These are phyloP conservation scores for Gracilaria vermiculophylla DNA, from an alignment of 23 red algal genomes.

Conservation along the genomic window DNA sequence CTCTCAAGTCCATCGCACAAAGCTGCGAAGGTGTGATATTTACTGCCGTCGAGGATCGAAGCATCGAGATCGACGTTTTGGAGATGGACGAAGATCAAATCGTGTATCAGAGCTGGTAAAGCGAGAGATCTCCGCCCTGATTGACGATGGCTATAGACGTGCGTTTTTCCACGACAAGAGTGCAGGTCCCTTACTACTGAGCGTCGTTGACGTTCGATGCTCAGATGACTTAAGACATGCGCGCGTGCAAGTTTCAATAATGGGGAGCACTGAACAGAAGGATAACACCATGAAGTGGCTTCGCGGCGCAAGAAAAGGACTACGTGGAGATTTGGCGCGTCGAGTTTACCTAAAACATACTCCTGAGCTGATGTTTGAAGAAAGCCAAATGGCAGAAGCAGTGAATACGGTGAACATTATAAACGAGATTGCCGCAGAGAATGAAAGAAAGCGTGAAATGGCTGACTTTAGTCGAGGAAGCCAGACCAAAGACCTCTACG, in stretches of 20 bases:
- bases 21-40: not conserved
- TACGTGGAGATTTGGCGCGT: slow-evolving; percentile 65
- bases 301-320: slow-evolving; percentile 30
- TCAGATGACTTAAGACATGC: slow-evolving; percentile 72
- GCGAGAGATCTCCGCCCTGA: slow-evolving; percentile 51
- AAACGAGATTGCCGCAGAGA: slow-evolving; percentile 31
- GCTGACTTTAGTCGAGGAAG: not conserved
- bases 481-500: not conserved
- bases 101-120: slow-evolving; percentile 57
- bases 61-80: not conserved
- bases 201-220: slow-evolving; percentile 68
- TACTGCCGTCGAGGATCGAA: slow-evolving; percentile 20
- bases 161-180: slow-evolving; percentile 2
- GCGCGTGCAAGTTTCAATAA: slow-evolving; percentile 55
- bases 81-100: slow-evolving; percentile 55
- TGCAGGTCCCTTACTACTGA: slow-evolving; percentile 14
- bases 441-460: slow-evolving; percentile 30
- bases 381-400: slow-evolving; percentile 57
- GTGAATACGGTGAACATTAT: slow-evolving; percentile 55
- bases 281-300: slow-evolving; percentile 52
- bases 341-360: slow-evolving; percentile 48
- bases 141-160: slow-evolving; percentile 29
- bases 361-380: slow-evolving; percentile 58
- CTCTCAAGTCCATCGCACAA: not conserved
- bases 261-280: slow-evolving; percentile 51